phyloP scores from a whole-genome alignment of 2,329 filamentous ascomycete species.

The Aaosphaeria arxii region DNA sequence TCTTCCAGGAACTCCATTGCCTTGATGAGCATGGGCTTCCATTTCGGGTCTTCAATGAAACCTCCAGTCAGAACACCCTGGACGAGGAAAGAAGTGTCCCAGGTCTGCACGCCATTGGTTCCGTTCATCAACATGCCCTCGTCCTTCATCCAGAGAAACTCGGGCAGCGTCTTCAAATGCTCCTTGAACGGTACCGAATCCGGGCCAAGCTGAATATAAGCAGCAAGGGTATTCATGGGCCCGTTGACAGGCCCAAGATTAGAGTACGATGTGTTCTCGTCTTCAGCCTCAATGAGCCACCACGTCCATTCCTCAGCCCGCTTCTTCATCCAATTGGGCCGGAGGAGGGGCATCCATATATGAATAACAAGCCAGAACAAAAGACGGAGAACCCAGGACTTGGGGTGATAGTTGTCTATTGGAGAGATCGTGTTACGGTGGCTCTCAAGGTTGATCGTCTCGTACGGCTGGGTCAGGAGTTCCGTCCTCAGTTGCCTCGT shows the following conservation, averaged over 20 bases:
- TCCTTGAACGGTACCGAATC: conserved; percentile 67
- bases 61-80: conserved; percentile 79
- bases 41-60: conserved; percentile 72
- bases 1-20: conserved; percentile 83
- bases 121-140: conserved; percentile 95
- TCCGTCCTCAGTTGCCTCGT: conserved; percentile 74
- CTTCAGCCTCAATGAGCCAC: conserved; percentile 83
- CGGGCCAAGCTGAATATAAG: conserved; percentile 81
- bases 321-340: conserved; percentile 62
- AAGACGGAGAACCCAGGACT: conserved; percentile 76
- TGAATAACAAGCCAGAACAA: conserved; percentile 76
- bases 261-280: conserved; percentile 86
- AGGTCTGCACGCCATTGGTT: conserved; percentile 96
- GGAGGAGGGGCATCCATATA: conserved; percentile 76
- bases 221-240: conserved; percentile 84
- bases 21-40: conserved; percentile 77
- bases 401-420: conserved; percentile 89
- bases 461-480: conserved; percentile 75
- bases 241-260: conserved; percentile 85
- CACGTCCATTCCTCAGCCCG: conserved; percentile 78
- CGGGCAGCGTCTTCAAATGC: conserved; percentile 77
- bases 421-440: conserved; percentile 80
- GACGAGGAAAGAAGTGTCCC: conserved; percentile 91
- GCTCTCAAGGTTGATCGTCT: conserved; percentile 70
- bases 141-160: conserved; percentile 86